Conservation (phyloP, 139 green algal species). For the Chlamydomonas sp. region DNA sequence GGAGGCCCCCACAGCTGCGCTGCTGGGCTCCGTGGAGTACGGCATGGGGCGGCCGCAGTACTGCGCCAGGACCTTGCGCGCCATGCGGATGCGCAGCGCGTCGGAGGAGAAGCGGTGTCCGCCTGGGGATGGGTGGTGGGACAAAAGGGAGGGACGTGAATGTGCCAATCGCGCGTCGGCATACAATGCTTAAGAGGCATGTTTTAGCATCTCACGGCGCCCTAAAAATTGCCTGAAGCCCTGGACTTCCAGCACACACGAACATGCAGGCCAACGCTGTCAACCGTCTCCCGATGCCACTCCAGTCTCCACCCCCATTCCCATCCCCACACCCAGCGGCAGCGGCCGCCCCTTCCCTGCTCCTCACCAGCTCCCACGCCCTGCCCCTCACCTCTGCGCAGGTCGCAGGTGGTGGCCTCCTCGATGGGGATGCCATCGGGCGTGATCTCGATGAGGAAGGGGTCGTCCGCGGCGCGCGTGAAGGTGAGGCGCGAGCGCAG, state of each 20-base stretch:
- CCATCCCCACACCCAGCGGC: too few relatives aligned
- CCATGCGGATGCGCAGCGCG: constrained; percentile 61
- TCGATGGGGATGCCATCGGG: constrained; percentile 65
- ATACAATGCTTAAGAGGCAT: neutral
- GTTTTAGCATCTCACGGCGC: neutral
- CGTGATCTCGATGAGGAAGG: constrained; percentile 59
- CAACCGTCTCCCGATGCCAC: too few relatives aligned
- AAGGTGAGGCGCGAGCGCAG: constrained; percentile 36
- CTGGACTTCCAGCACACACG: too few relatives aligned
- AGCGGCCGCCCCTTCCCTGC: neutral
- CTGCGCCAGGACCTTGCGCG: constrained; percentile 51
- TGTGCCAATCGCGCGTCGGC: neutral
- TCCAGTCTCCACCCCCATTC: too few relatives aligned
- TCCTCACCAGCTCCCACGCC: too few relatives aligned
- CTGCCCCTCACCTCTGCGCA: constrained; percentile 38
- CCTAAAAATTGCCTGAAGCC: neutral
- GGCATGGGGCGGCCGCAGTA: constrained; percentile 24
- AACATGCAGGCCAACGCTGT: too few relatives aligned
- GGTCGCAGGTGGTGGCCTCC: constrained; percentile 55
- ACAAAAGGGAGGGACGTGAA: neutral
- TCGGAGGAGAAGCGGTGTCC: constrained; percentile 55
- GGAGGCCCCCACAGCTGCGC: neutral
- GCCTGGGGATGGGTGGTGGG: constrained; percentile 17
- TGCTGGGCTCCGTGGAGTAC: neutral
- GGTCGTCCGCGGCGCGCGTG: constrained; percentile 43